Evolutionary conservation across 176 grass and related monocot species (phyloP), one percentile per base, ranked within the genome.

Genomic region (Aegilops sharonensis): DNA sequence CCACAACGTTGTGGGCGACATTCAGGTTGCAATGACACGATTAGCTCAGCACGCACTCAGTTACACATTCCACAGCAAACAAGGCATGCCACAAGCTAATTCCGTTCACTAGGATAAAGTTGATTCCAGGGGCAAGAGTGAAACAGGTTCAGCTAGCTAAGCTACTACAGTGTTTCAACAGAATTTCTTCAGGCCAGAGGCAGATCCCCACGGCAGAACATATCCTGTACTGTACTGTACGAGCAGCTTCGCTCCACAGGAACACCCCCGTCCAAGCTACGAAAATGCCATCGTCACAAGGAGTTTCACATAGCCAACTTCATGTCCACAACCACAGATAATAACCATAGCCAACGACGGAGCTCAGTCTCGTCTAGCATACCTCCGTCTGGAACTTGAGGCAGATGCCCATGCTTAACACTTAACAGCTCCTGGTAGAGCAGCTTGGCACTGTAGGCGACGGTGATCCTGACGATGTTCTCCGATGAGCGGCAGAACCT

Each of bases 361-460:
- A 45, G 9, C 10, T 43, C 10, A n/a, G n/a, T 81, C 81, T 91
- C 94, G n/a, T 81, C 81, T 91, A 98, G 47, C 94, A 92, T 27
- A 98, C 71, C 54, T 98, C 80, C 0, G 92, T 91, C 74, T 94
- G 87, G 18, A 98, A 98, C 79, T 95, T 98, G 24, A 98, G 89
- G 81, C 90, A 94, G 82, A 95, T 95, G 11, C 96, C 93, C 90
- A 92, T 95, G 83, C n/a, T n/a, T n/a, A n/a, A n/a, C n/a, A n/a
- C 93, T 94, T 57, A 98, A 98, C 64, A 98, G 90, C 40, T 98
- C 94, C 72, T 92, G 92, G 85, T 98, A 95, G 13, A 94, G 93
- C 75, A 98, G 87, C 90, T 94, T 98, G 6, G 92, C 88, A 6
- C 96, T 91, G 3, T 95, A 95, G 21, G 93, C 93, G 40, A 95